phyloP scores from a whole-genome alignment of 2,329 filamentous ascomycete species.

The Colletotrichum aenigma region DNA sequence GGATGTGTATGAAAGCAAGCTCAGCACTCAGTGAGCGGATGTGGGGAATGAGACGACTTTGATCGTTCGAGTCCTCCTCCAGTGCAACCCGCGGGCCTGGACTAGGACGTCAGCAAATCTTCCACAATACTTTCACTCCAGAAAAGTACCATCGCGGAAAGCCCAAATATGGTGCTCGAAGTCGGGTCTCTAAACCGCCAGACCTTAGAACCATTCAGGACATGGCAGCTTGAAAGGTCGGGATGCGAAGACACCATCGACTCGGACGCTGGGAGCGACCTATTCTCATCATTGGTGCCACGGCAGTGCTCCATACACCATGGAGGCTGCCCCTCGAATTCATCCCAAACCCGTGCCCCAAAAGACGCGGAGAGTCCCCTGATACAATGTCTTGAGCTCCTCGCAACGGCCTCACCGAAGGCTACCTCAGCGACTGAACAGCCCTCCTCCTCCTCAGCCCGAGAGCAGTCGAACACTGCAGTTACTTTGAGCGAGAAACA shows the following conservation, averaged over 20 bases:
- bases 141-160: neutral
- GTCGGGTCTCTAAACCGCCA: constrained; percentile 9
- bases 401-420: neutral
- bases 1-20: neutral
- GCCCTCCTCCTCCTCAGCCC: neutral
- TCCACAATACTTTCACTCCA: neutral
- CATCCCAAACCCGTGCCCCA: neutral
- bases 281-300: neutral
- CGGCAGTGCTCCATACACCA: neutral
- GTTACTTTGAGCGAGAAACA: neutral
- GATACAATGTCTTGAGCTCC: neutral
- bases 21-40: neutral
- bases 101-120: neutral
- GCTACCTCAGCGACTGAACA: neutral
- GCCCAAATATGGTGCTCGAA: constrained; percentile 11
- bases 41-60: neutral
- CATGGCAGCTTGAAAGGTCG: neutral
- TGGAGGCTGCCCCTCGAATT: neutral
- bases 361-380: neutral
- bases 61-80: neutral
- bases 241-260: neutral
- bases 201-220: constrained; percentile 7
- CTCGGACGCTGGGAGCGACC: neutral
- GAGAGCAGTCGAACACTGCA: neutral
- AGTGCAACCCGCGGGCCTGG: neutral